phyloP scores from a whole-genome alignment of 2,329 filamentous ascomycete species.

The Alternaria postmessia region DNA sequence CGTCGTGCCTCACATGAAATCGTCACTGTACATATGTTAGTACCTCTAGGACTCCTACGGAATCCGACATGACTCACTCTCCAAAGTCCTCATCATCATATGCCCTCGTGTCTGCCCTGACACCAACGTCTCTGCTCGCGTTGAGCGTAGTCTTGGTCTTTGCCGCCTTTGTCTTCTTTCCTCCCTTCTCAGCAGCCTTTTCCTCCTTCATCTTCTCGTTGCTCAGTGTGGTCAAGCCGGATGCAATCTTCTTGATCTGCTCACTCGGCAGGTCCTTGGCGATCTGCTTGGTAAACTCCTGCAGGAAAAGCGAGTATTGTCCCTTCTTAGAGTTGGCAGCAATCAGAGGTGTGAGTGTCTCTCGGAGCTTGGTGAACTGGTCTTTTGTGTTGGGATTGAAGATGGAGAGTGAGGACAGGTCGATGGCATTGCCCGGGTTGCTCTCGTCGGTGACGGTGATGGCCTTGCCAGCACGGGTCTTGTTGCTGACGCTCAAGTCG shows the following conservation, averaged over 20 bases:
- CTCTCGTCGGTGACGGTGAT: constrained; percentile 73
- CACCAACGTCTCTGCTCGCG: constrained; percentile 65
- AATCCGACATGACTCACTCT: constrained; percentile 72
- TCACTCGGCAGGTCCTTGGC: constrained; percentile 87
- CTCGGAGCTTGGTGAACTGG: constrained; percentile 82
- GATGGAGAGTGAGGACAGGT: constrained; percentile 79
- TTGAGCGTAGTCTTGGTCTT: constrained; percentile 92
- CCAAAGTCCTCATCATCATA: constrained; percentile 88
- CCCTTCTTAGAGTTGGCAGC: constrained; percentile 81
- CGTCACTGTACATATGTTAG: constrained; percentile 44
- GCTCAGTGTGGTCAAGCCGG: constrained; percentile 82
- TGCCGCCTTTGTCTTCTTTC: constrained; percentile 95
- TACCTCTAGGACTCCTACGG: neutral
- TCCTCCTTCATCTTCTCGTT: constrained; percentile 99
- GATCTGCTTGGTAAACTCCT: constrained; percentile 88
- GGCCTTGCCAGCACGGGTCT: constrained; percentile 69
- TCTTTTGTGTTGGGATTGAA: constrained; percentile 90
- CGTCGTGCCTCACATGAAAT: constrained; percentile 49
- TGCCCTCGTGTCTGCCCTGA: constrained; percentile 71
- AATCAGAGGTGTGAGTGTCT: constrained; percentile 81
- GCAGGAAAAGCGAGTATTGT: constrained; percentile 87
- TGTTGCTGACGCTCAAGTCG: constrained; percentile 74
- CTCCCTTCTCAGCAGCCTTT: constrained; percentile 90
- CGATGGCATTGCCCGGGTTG: constrained; percentile 80
- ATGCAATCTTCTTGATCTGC: constrained; percentile 96